Percentiles rank a stretch among this genome's conserved stretches.
These are phyloP conservation scores for Candida corydali DNA, from an alignment of 805 yeast species.

Conservation along the genomic window DNA sequence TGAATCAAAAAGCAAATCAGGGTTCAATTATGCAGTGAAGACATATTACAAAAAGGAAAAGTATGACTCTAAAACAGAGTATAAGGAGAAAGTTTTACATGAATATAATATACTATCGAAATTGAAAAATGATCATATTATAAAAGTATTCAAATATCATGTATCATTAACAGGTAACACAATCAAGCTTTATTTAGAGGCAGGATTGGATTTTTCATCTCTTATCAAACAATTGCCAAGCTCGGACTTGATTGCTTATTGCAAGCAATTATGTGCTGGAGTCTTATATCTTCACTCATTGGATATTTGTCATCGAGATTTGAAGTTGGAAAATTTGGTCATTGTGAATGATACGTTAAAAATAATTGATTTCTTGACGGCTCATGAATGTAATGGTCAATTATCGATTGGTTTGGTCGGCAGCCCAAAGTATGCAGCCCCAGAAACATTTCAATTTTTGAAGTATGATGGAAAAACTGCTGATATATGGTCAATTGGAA, in stretches of 20 bases:
- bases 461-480: constrained; percentile 37
- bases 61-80: constrained; percentile 38
- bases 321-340: constrained; percentile 46
- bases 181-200: constrained; percentile 31
- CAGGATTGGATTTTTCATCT: constrained; percentile 20
- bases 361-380: constrained; percentile 42
- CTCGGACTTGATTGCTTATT: constrained; percentile 23
- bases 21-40: constrained; percentile 40
- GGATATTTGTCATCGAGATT: constrained; percentile 45
- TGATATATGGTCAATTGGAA: constrained; percentile 52
- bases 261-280: constrained; percentile 40
- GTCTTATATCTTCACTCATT: constrained; percentile 34
- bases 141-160: constrained; percentile 28
- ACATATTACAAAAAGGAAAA: constrained; percentile 36
- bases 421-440: constrained; percentile 42
- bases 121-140: constrained; percentile 30
- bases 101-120: constrained; percentile 31
- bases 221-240: constrained; percentile 9
- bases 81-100: constrained; percentile 28
- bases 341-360: constrained; percentile 28
- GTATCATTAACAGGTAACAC: constrained; percentile 16
- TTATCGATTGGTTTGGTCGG: constrained; percentile 49
- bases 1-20: constrained; percentile 7
- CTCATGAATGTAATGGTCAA: constrained; percentile 12
- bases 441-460: constrained; percentile 38